Evolutionary conservation across 2,329 filamentous ascomycete genomes (phyloP).

Genomic region (Coniochaeta ligniaria): DNA sequence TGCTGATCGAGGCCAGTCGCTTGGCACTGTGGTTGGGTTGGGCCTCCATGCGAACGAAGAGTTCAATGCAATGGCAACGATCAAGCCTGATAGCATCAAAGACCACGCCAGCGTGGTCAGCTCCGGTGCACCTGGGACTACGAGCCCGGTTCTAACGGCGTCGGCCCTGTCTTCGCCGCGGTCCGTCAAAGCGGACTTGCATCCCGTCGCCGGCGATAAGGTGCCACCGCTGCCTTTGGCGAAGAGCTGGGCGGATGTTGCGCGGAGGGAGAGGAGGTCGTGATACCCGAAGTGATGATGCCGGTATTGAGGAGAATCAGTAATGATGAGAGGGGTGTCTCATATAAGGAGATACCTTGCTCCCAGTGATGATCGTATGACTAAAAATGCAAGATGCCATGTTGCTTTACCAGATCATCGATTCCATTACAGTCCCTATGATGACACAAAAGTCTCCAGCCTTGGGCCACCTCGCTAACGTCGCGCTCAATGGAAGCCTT

Average conservation of each 20-base stretch:
- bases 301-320: no score
- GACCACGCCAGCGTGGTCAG: slow-evolving; percentile 11
- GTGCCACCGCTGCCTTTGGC: slow-evolving; percentile 25
- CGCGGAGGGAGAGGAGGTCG: slow-evolving; percentile 7
- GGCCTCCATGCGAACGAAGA: slow-evolving; percentile 2
- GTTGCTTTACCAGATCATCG: background rate
- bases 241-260: slow-evolving; percentile 35
- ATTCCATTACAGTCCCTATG: background rate
- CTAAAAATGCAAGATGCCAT: background rate
- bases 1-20: background rate
- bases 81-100: background rate
- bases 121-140: slow-evolving; percentile 5
- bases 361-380: background rate
- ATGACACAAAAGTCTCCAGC: no score
- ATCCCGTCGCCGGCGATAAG: slow-evolving; percentile 5
- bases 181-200: slow-evolving; percentile 9
- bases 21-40: slow-evolving; percentile 1
- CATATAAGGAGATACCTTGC: background rate
- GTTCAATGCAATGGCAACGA: background rate
- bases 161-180: slow-evolving; percentile 25
- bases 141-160: slow-evolving; percentile 15
- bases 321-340: background rate
- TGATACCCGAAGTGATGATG: background rate
- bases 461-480: no score
- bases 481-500: no score